Base-by-base conservation (phyloP, 495 filamentous ascomycete species). In the Tuber umbilicatum region DNA sequence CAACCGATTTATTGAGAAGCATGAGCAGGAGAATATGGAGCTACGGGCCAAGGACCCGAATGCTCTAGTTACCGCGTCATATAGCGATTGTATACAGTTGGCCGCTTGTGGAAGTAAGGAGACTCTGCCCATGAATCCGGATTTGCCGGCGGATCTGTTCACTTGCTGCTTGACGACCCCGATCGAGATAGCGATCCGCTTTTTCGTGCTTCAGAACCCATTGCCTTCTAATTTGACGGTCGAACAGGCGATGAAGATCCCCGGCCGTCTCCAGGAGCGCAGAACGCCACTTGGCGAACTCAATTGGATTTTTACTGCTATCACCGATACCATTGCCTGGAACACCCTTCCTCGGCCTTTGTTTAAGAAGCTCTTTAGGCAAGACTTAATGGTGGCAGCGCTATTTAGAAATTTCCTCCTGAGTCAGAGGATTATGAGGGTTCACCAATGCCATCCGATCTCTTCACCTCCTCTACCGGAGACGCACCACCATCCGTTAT, bases 251-350 rank as follows among this genome's bases (percentile, higher is more conserved):
- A 89, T 90, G 84, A 89, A 90, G 78, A 87, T 94, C 12, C 93
- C 93, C 2, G 95, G 95, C 35, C 88, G 92, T 72, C 86, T 97
- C 39, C 92, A 95, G 78, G 95, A 99, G 81, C 89, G 95, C n/a
- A 86, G 96, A 83, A 97, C 94, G 64, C 96, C 95, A 1, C 88
- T 98, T 60, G 95, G 95, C 68, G 95, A 99, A 84, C 85, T 99
- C 5, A 98, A 98, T 82, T 99, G 95, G 95, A 99, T 99, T 37
- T 97, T 99, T 79, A 99, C 95, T 2, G 95, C 95, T 21, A 97
- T 99, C 74, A 99, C 95, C 2, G 95, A 99, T 83, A 98, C 95
- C 1, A 99, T 99, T 81, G 95, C 95, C 10, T 99, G 95, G 95
- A 98, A 97, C 69, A 93, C 91, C 5, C 85, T 99, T 17, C 92